Conservation (phyloP, 2,329 filamentous ascomycete genomes). For the Onygena corvina region DNA sequence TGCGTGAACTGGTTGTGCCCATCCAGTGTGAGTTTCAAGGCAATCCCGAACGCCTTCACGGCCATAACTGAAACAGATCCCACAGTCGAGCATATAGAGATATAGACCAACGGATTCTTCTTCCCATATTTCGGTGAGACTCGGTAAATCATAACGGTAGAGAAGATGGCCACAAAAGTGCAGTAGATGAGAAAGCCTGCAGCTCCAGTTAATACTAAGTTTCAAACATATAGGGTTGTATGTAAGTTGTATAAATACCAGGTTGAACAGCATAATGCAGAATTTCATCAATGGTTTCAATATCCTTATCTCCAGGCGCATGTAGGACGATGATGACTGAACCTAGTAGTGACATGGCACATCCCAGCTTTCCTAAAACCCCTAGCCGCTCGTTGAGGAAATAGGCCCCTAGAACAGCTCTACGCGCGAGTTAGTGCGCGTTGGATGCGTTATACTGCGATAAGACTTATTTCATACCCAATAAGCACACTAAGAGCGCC, state of each 20-base stretch:
- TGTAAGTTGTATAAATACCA: conserved; percentile 45
- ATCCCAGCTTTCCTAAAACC: conserved; percentile 83
- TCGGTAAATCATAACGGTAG: conserved; percentile 90
- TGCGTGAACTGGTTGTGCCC: conserved; percentile 93
- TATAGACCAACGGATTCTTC: conserved; percentile 89
- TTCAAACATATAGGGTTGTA: conserved; percentile 5
- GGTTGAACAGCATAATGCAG: conserved; percentile 80
- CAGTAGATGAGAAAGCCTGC: conserved; percentile 85
- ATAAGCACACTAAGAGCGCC: conserved; percentile 91
- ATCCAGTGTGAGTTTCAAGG: conserved; percentile 82
- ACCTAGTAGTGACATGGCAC: conserved; percentile 89
- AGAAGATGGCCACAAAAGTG: conserved; percentile 65
- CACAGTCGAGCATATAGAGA: conserved; percentile 95
- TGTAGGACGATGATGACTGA: conserved; percentile 96
- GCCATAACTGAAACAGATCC: conserved; percentile 98
- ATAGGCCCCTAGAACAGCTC: conserved; percentile 86
- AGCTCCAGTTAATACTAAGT: background rate
- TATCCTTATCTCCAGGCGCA: conserved; percentile 84
- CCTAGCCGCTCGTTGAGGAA: conserved; percentile 84
- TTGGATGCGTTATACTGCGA: background rate
- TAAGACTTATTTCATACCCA: conserved; percentile 40
- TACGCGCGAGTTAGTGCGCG: conserved; percentile 18
- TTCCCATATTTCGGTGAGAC: conserved; percentile 81
- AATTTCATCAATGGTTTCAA: conserved; percentile 84
- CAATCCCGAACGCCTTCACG: conserved; percentile 96